These are phyloP conservation scores for Plasmodiophora brassicae DNA, from an alignment of 208 protist genomes.

Conservation along the genomic window DNA sequence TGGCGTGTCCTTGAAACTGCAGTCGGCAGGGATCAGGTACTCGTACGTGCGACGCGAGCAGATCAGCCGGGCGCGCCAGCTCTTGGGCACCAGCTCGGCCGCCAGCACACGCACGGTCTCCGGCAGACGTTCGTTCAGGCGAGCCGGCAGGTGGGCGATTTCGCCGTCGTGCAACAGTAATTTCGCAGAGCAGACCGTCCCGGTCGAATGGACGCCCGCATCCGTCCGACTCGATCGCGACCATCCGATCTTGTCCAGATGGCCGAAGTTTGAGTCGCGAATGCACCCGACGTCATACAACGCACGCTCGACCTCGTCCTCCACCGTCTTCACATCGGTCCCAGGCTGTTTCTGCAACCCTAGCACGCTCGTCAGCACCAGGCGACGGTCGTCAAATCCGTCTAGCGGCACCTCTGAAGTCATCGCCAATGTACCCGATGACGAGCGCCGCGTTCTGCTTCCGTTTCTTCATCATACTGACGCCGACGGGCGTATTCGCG, in stretches of 20 bases:
- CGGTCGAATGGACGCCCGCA: background rate
- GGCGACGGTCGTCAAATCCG: background rate
- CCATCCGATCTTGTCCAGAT: constrained; percentile 27
- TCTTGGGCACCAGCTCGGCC: background rate
- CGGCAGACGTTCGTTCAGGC: background rate
- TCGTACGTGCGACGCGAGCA: background rate
- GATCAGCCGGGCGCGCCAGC: background rate
- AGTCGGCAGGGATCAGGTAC: background rate
- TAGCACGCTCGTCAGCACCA: background rate
- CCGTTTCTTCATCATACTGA: background rate
- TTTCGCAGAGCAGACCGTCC: constrained; percentile 15
- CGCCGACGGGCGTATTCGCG: background rate
- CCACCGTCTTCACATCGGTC: background rate
- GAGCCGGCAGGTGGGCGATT: background rate
- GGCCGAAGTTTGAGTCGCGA: constrained; percentile 8
- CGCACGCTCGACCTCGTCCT: background rate
- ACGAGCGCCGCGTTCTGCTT: background rate
- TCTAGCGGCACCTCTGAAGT: background rate
- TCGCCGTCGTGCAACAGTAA: background rate
- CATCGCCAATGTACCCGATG: background rate
- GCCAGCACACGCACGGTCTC: background rate
- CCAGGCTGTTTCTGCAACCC: background rate
- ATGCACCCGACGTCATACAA: background rate
- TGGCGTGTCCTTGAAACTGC: background rate
- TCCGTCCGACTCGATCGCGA: background rate